Evolutionary conservation across 768 basidiomycete species (phyloP).

Genomic region (Mycena galopus): DNA sequence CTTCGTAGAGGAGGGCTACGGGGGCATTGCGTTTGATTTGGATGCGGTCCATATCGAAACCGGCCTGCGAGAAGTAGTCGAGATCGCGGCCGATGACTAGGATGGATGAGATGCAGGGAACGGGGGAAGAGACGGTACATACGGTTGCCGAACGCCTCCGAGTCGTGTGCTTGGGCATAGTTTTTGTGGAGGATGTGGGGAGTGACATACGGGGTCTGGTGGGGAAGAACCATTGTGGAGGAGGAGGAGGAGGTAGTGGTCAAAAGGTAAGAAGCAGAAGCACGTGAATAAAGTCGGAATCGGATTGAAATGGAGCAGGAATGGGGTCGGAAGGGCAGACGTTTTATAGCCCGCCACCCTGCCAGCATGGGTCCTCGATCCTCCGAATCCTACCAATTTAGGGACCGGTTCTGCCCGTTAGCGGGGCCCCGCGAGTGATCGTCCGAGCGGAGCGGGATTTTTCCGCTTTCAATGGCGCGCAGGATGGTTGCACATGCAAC

Average conservation of each 20-base stretch:
- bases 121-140: constrained; percentile 44
- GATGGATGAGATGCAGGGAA: constrained; percentile 25
- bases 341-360: constrained; percentile 47
- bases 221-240: constrained; percentile 72
- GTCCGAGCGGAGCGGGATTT: background rate
- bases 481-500: background rate
- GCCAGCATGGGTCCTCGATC: constrained; percentile 54
- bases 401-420: constrained; percentile 34
- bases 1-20: constrained; percentile 93
- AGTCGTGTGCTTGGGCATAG: constrained; percentile 82
- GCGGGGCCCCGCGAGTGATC: constrained; percentile 16
- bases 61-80: constrained; percentile 98
- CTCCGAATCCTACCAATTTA: constrained; percentile 46
- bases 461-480: background rate
- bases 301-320: background rate
- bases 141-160: constrained; percentile 72
- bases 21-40: constrained; percentile 95
- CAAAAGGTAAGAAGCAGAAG: background rate
- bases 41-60: constrained; percentile 98
- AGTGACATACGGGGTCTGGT: constrained; percentile 87
- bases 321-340: constrained; percentile 11
- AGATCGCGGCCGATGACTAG: constrained; percentile 93
- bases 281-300: no score
- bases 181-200: constrained; percentile 91
- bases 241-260: constrained; percentile 20